Evolutionary conservation across 176 grass and related monocot genomes (phyloP).

Genomic region (Bromus sterilis): DNA sequence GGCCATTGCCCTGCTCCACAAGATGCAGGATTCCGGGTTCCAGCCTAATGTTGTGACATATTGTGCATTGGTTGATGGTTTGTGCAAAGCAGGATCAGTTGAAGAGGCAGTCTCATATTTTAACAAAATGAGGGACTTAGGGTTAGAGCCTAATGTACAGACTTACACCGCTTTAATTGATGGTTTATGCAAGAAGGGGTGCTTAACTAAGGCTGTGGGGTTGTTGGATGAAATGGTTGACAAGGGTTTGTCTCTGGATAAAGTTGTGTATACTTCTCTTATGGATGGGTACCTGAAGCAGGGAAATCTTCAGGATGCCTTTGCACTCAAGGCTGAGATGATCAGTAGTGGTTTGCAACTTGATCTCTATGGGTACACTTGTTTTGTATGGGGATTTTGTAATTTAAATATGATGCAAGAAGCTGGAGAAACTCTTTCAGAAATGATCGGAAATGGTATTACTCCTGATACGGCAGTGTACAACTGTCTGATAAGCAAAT

Average conservation of each 20-base stretch:
- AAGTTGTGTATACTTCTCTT: constrained; percentile 80
- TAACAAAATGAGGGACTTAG: constrained; percentile 63
- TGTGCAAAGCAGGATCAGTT: constrained; percentile 76
- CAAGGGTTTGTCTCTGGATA: constrained; percentile 57
- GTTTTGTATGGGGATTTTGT: constrained; percentile 81
- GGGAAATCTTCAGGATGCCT: constrained; percentile 65
- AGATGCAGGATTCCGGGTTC: constrained; percentile 55
- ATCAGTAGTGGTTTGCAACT: constrained; percentile 67
- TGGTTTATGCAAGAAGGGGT: constrained; percentile 82
- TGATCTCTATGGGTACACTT: constrained; percentile 83
- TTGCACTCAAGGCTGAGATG: constrained; percentile 68
- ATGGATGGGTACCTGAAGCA: constrained; percentile 82
- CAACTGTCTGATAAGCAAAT: constrained; percentile 80
- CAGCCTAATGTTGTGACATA: constrained; percentile 69
- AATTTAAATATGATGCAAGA: constrained; percentile 71
- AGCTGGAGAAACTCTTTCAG: constrained; percentile 61
- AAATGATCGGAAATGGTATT: constrained; percentile 74
- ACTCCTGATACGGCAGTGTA: constrained; percentile 68
- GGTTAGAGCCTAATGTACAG: constrained; percentile 59
- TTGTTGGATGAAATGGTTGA: constrained; percentile 75
- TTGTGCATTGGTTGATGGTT: constrained; percentile 78
- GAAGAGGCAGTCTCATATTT: constrained; percentile 64
- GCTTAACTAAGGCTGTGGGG: constrained; percentile 40
- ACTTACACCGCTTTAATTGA: constrained; percentile 71
- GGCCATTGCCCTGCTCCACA: constrained; percentile 54